These are phyloP conservation scores for Dothidotthia symphoricarpi DNA, from an alignment of 2,329 filamentous ascomycete genomes.

Conservation along the genomic window DNA sequence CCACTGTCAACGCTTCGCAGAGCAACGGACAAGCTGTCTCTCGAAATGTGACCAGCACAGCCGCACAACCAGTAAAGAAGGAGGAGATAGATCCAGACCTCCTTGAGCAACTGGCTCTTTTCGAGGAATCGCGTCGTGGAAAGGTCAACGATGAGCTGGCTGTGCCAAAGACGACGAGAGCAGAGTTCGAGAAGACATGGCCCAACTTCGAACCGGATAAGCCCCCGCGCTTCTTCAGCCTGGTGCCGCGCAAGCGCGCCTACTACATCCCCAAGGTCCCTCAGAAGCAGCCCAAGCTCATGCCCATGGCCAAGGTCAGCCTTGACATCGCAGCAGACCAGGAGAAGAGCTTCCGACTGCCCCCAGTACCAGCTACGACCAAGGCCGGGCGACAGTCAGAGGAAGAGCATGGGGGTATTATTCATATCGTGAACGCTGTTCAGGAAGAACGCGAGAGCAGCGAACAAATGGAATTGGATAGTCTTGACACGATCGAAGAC, in stretches of 20 bases:
- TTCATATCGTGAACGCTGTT: conserved; percentile 45
- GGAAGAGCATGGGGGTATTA: conserved; percentile 57
- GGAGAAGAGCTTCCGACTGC: conserved; percentile 76
- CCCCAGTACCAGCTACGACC: conserved; percentile 53
- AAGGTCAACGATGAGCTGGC: conserved; percentile 56
- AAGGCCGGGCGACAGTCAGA: conserved; percentile 50
- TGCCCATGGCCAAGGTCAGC: conserved; percentile 83
- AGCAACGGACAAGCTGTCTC: conserved; percentile 19
- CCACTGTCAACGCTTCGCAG: conserved; percentile 7
- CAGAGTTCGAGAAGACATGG: conserved; percentile 75
- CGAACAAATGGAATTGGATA: conserved; percentile 48
- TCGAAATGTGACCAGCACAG: conserved; percentile 17
- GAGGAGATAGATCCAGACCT: conserved; percentile 37
- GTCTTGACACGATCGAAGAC: conserved; percentile 55
- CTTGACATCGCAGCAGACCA: conserved; percentile 84
- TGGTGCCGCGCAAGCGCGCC: conserved; percentile 78
- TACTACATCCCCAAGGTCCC: conserved; percentile 77
- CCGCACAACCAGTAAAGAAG: conserved; percentile 22
- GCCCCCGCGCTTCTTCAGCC: conserved; percentile 74
- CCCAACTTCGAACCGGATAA: conserved; percentile 75
- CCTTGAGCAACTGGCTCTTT: conserved; percentile 37
- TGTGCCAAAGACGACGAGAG: conserved; percentile 69
- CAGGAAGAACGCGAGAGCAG: conserved; percentile 46
- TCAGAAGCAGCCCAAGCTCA: conserved; percentile 72
- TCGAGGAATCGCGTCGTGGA: conserved; percentile 27